These are phyloP conservation scores for Russula virescens DNA, from an alignment of 768 basidiomycete species.

Conservation along the genomic window DNA sequence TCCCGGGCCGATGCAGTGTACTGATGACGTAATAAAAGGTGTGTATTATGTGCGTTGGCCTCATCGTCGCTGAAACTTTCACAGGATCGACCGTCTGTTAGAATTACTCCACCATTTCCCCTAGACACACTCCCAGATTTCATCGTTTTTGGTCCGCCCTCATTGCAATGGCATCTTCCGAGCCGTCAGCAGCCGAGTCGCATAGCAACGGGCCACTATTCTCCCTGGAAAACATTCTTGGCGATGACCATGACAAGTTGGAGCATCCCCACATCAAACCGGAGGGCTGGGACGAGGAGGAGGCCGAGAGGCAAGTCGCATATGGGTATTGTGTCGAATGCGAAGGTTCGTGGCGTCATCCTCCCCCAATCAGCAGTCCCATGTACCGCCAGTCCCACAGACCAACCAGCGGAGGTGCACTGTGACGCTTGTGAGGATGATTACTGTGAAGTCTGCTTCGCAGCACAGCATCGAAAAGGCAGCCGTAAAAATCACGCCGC, in stretches of 20 bases:
- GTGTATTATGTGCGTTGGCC: too few species aligned
- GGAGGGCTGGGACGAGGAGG: slow-evolving; percentile 67
- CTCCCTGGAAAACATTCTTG: slow-evolving; percentile 66
- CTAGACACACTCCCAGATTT: slow-evolving; percentile 1
- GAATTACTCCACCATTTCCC: not conserved
- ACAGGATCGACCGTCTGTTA: too few species aligned
- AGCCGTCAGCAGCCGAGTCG: slow-evolving; percentile 7
- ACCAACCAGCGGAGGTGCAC: slow-evolving; percentile 73
- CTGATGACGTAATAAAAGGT: not conserved
- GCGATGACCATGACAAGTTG: slow-evolving; percentile 54
- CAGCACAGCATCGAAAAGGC: slow-evolving; percentile 80
- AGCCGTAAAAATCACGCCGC: slow-evolving; percentile 58
- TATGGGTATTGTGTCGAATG: slow-evolving; percentile 81
- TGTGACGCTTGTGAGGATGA: slow-evolving; percentile 69
- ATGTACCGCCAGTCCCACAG: slow-evolving; percentile 34
- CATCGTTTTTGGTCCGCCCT: slow-evolving; percentile 4
- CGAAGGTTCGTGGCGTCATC: slow-evolving; percentile 53
- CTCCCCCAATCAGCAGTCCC: not conserved
- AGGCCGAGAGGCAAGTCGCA: slow-evolving; percentile 36
- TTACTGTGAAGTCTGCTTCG: slow-evolving; percentile 84
- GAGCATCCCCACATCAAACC: slow-evolving; percentile 47
- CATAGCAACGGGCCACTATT: slow-evolving; percentile 31
- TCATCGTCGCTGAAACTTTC: too few species aligned
- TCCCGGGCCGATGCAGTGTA: too few species aligned
- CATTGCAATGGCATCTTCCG: slow-evolving; percentile 12